These are phyloP conservation scores for Triglochin maritima DNA, from an alignment of 106 monocot genomes.

Conservation along the genomic window DNA sequence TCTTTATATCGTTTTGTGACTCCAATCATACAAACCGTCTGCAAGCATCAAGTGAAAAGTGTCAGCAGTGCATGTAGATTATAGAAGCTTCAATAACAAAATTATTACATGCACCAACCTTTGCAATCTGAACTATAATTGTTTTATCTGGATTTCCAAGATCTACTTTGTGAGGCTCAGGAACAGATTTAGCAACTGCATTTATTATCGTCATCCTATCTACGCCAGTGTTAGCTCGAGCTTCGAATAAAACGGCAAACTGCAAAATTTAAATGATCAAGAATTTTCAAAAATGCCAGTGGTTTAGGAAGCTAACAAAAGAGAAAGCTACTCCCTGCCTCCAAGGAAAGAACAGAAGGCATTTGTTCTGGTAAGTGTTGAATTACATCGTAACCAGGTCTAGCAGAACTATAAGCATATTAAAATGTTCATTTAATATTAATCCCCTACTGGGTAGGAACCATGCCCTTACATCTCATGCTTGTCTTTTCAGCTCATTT, in stretches of 20 bases:
- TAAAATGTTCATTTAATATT: too few relatives aligned
- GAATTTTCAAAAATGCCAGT: background rate
- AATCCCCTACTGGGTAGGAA: too few relatives aligned
- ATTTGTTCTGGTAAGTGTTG: too few relatives aligned
- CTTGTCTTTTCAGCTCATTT: too few relatives aligned
- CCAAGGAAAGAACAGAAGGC: too few relatives aligned
- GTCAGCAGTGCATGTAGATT: background rate
- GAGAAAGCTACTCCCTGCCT: too few relatives aligned
- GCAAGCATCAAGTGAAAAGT: slow-evolving; percentile 6
- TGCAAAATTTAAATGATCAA: slow-evolving; percentile 20
- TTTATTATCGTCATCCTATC: slow-evolving; percentile 91
- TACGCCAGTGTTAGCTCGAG: slow-evolving; percentile 81
- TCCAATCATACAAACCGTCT: slow-evolving; percentile 93
- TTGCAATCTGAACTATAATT: slow-evolving; percentile 80
- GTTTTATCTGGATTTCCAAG: slow-evolving; percentile 79
- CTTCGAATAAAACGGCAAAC: slow-evolving; percentile 93
- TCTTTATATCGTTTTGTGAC: slow-evolving; percentile 88
- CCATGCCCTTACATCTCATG: too few relatives aligned
- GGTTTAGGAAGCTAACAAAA: background rate
- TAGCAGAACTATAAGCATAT: too few relatives aligned
- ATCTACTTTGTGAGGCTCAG: slow-evolving; percentile 85
- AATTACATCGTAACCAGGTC: too few relatives aligned
- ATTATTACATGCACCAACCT: slow-evolving; percentile 33
- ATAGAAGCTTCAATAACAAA: background rate
- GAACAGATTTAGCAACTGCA: slow-evolving; percentile 83